A percentile compares a stretch with the other conserved stretches of the same genome.
These are phyloP conservation scores for Wickerhamomyces chambardii DNA, from an alignment of 805 yeast genomes.

Conservation along the genomic window DNA sequence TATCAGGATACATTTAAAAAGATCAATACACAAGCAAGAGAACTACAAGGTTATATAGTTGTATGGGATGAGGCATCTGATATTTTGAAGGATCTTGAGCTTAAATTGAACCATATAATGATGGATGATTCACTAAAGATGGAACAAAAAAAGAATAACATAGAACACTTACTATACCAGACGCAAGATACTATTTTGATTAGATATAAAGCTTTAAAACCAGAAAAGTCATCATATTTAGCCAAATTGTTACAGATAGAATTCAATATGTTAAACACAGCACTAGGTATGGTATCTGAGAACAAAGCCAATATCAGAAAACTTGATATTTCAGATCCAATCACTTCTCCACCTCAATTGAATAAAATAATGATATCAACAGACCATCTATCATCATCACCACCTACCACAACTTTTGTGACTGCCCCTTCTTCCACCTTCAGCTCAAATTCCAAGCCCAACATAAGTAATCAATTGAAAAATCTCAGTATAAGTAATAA, in stretches of 20 bases:
- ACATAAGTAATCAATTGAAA: not conserved
- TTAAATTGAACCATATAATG: conserved; percentile 9
- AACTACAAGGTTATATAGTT: conserved; percentile 9
- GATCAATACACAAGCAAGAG: conserved; percentile 4
- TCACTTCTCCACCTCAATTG: not conserved
- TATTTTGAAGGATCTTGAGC: conserved; percentile 10
- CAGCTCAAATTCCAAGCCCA: not conserved
- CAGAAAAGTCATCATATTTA: conserved; percentile 5
- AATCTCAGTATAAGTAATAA: not conserved
- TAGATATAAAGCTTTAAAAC: conserved; percentile 4
- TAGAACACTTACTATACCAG: conserved; percentile 1
- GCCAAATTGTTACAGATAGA: conserved; percentile 9
- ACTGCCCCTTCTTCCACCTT: not conserved
- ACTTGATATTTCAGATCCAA: not conserved
- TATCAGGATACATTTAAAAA: conserved; percentile 7
- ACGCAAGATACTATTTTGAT: conserved; percentile 4
- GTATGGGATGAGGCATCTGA: conserved; percentile 14
- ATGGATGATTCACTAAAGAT: conserved; percentile 1
- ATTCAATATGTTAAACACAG: conserved; percentile 7
- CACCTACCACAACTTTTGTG: not conserved
- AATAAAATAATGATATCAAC: too few relatives aligned
- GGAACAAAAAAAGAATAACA: conserved; percentile 2
- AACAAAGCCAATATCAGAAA: not conserved
- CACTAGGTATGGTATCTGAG: conserved; percentile 8
- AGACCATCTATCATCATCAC: not conserved